Evolutionary conservation across 805 yeast species (phyloP).

Genomic region (Candida montana): DNA sequence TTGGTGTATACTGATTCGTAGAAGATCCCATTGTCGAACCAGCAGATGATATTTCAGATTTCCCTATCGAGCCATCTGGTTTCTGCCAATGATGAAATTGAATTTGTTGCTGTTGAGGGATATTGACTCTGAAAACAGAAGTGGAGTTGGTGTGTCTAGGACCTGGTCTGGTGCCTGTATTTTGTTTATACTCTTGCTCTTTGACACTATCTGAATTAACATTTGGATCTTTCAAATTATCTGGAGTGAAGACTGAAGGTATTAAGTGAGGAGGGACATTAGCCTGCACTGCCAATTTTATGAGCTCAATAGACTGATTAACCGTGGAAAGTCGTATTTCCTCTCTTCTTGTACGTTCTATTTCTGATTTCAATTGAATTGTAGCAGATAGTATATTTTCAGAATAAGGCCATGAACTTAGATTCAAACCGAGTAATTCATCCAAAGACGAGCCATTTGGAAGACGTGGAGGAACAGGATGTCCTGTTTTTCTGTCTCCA

Average conservation of each 20-base stretch:
- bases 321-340: conserved; percentile 27
- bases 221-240: conserved; percentile 3
- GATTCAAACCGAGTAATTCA: conserved; percentile 5
- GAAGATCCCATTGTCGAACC: conserved; percentile 7
- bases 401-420: conserved; percentile 32
- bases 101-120: conserved; percentile 24
- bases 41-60: conserved; percentile 4
- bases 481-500: too few species aligned
- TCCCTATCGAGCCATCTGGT: conserved; percentile 15
- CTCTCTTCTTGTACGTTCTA: conserved; percentile 36
- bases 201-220: background rate
- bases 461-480: too few species aligned
- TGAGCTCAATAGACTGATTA: conserved; percentile 30
- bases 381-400: conserved; percentile 32
- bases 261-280: conserved; percentile 33
- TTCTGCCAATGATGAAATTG: conserved; percentile 28
- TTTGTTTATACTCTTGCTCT: background rate
- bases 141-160: conserved; percentile 11
- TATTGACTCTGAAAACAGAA: conserved; percentile 24
- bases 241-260: conserved; percentile 29
- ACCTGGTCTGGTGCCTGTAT: background rate
- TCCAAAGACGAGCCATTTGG: conserved; percentile 1
- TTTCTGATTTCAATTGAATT: conserved; percentile 32
- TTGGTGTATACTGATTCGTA: background rate
- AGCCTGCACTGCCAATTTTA: conserved; percentile 31